These are phyloP conservation scores for Penicillium turbatum DNA, from an alignment of 495 filamentous ascomycete species.

Conservation along the genomic window DNA sequence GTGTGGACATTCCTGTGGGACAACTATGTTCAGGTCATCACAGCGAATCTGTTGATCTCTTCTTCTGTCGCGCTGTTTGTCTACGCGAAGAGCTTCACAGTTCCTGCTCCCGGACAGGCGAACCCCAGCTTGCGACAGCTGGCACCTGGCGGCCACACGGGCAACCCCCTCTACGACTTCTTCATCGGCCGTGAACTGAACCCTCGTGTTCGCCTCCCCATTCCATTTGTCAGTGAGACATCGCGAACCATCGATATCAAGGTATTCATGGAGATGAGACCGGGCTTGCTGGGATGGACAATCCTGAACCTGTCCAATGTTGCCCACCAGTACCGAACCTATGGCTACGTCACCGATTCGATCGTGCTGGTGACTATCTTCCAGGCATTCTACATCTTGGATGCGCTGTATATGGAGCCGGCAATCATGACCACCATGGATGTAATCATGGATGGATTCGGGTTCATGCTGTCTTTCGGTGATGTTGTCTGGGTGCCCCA, in stretches of 20 bases:
- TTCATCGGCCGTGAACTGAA: conserved; percentile 98
- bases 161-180: conserved; percentile 91
- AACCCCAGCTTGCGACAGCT: conserved; percentile 66
- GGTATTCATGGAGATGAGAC: conserved; percentile 82
- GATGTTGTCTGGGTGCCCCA: conserved; percentile 94
- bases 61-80: conserved; percentile 65
- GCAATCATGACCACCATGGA: conserved; percentile 95
- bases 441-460: conserved; percentile 91
- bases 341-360: conserved; percentile 80
- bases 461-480: conserved; percentile 94
- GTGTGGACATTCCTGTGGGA: conserved; percentile 92
- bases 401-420: conserved; percentile 84
- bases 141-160: conserved; percentile 74
- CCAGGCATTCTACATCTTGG: conserved; percentile 81
- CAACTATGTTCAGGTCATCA: conserved; percentile 82
- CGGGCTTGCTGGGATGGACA: conserved; percentile 87
- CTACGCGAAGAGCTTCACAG: conserved; percentile 75
- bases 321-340: conserved; percentile 79
- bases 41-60: conserved; percentile 73
- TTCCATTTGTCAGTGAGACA: conserved; percentile 55
- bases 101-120: conserved; percentile 59
- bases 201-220: conserved; percentile 73
- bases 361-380: conserved; percentile 77
- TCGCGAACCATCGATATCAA: conserved; percentile 78
- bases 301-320: conserved; percentile 81